Evolutionary conservation across 495 filamentous ascomycete genomes (phyloP).

Genomic region (Penicillium desertorum): DNA sequence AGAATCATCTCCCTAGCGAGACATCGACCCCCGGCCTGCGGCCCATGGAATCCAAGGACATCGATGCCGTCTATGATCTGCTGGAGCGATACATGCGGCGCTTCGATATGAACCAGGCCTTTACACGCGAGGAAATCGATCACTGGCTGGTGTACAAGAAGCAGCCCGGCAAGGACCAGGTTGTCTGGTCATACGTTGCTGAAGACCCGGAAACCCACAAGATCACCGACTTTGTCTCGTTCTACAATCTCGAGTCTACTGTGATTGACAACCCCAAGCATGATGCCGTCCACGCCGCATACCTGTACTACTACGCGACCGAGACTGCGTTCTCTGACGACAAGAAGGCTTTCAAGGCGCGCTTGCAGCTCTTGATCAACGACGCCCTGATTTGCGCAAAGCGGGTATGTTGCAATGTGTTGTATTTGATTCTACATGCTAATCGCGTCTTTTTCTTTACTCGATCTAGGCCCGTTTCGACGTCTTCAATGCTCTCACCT

Average conservation of each 20-base stretch:
- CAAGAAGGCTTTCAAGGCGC: slow-evolving; percentile 59
- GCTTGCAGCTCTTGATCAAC: slow-evolving; percentile 73
- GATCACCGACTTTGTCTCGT: slow-evolving; percentile 95
- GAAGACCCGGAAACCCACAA: slow-evolving; percentile 72
- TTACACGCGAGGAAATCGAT: slow-evolving; percentile 72
- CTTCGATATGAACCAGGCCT: slow-evolving; percentile 81
- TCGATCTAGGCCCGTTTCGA: slow-evolving; percentile 68
- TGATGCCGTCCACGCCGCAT: slow-evolving; percentile 76
- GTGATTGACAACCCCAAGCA: slow-evolving; percentile 80
- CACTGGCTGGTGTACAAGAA: slow-evolving; percentile 82
- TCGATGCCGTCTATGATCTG: slow-evolving; percentile 72
- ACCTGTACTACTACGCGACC: slow-evolving; percentile 94
- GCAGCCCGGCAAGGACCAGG: slow-evolving; percentile 62
- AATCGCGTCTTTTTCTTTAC: slow-evolving; percentile 2
- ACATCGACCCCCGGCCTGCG: slow-evolving; percentile 73
- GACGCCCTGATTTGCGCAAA: slow-evolving; percentile 90
- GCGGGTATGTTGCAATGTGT: slow-evolving; percentile 42
- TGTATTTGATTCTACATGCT: neutral
- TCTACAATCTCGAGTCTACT: slow-evolving; percentile 90
- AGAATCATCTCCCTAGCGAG: slow-evolving; percentile 70
- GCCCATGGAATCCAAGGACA: slow-evolving; percentile 76
- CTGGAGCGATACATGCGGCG: slow-evolving; percentile 74
- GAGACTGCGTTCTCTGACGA: slow-evolving; percentile 70
- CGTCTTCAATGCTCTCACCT: slow-evolving; percentile 92
- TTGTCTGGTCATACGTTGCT: slow-evolving; percentile 89